Evolutionary conservation across 495 filamentous ascomycete genomes (phyloP).

Genomic region (Aspergillus ellipticus): DNA sequence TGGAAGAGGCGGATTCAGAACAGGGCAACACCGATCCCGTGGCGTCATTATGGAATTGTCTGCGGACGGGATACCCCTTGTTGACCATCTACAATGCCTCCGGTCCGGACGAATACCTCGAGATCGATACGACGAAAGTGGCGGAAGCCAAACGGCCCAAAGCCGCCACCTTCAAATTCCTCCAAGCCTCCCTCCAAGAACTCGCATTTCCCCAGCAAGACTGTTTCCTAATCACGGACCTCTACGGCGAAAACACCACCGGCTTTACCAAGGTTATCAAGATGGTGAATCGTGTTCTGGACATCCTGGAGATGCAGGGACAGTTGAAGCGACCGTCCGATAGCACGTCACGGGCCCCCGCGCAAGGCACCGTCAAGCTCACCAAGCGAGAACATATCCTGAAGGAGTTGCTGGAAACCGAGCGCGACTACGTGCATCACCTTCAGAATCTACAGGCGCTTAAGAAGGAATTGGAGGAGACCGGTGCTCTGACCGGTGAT

Average conservation of each 20-base stretch:
- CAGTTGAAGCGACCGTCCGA: conserved; percentile 56
- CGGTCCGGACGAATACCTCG: conserved; percentile 58
- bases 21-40: conserved; percentile 75
- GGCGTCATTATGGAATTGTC: conserved; percentile 82
- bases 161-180: conserved; percentile 66
- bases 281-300: conserved; percentile 84
- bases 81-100: conserved; percentile 86
- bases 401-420: conserved; percentile 85
- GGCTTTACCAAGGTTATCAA: conserved; percentile 94
- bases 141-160: conserved; percentile 65
- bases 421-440: conserved; percentile 98
- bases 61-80: conserved; percentile 80
- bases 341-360: conserved; percentile 42
- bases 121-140: conserved; percentile 57
- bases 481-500: conserved; percentile 83
- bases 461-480: conserved; percentile 84
- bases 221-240: conserved; percentile 85
- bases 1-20: conserved; percentile 57
- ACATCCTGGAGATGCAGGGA: conserved; percentile 72
- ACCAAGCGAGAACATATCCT: conserved; percentile 86
- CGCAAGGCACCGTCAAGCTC: conserved; percentile 47
- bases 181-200: conserved; percentile 65
- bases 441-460: conserved; percentile 89
- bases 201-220: conserved; percentile 74
- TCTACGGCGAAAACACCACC: conserved; percentile 91